Evolutionary conservation across 2,329 filamentous ascomycete genomes (phyloP), one percentile per base, ranked within the genome.

Genomic region (Fusarium bactridioides): DNA sequence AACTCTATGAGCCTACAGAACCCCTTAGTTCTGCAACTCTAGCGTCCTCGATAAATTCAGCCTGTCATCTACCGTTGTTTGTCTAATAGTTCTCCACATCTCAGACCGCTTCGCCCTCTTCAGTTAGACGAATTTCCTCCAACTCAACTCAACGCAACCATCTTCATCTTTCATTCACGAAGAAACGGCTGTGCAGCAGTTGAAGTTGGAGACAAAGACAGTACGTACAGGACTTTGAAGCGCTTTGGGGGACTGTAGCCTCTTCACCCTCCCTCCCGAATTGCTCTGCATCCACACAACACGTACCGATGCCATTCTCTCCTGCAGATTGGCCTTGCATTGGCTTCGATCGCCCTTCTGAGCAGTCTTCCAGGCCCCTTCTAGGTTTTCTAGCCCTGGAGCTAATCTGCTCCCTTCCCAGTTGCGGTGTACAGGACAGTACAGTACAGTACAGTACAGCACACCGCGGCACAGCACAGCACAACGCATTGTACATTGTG

Each of bases 1-100:
- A 76, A 77, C 74, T 67, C 61, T 77, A 61, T 21, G 21, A 61
- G 56, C 67, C 71, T 61, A 51, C 48, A 25, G 8, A 45, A 29
- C 69, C 45, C 54, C 55, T 48, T 72, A 38, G 50, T 45, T 38
- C 59, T 53, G 33, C 45, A 43, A 58, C 38, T 50, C 41, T 47
- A 45, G 35, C 47, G 27, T 61, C 35, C 31, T 54, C 41, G 54
- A 67, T 62, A 38, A 53, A 35, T 64, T 48, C 33, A 64, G 65
- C 64, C 58, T 69, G 44, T 69, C 50, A 64, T 23, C 38, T 33
- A 40, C 23, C n/a, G n/a, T 40, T 48, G 18, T 45, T 50, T 50
- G 31, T 19, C 55, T 29, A 18, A 51, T 27, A 23, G 16, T 44
- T 41, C 64, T 40, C 59, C 44, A 50, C 33, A 15, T 10, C 16